These are phyloP conservation scores for Neurospora pannonica DNA, from an alignment of 495 filamentous ascomycete genomes.

Conservation along the genomic window DNA sequence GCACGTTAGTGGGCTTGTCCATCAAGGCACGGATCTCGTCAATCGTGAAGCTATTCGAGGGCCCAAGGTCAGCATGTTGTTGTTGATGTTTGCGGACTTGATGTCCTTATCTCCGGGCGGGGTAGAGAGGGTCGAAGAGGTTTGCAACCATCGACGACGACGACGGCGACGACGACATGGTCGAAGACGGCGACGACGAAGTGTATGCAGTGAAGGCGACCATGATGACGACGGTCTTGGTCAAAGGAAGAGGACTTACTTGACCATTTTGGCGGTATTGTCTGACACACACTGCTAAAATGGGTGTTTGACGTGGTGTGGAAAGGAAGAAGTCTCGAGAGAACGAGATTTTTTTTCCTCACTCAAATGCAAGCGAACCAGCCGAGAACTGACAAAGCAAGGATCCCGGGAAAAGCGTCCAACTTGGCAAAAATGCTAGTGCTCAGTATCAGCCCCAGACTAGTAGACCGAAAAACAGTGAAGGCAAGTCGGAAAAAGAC, in stretches of 20 bases:
- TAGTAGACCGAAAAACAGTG: conserved; percentile 12
- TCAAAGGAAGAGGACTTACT: conserved; percentile 59
- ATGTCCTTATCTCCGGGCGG: conserved; percentile 38
- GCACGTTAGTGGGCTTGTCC: conserved; percentile 95
- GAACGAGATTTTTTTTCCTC: conserved; percentile 21
- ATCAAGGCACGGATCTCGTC: conserved; percentile 95
- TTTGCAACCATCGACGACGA: conserved; percentile 1
- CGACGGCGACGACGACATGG: conserved; percentile 19
- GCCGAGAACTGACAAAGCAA: conserved; percentile 16
- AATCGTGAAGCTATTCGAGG: conserved; percentile 80
- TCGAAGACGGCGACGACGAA: conserved; percentile 1
- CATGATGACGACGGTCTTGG: neutral
- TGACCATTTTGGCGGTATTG: conserved; percentile 95
- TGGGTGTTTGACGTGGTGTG: conserved; percentile 14
- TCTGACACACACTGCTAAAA: conserved; percentile 20
- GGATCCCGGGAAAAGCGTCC: conserved; percentile 10
- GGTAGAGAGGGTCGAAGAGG: conserved; percentile 14
- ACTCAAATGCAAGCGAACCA: neutral
- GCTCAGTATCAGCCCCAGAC: conserved; percentile 21
- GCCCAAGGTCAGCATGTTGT: conserved; percentile 19
- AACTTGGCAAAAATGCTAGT: conserved; percentile 8
- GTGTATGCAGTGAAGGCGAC: neutral
- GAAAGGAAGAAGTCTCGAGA: conserved; percentile 14
- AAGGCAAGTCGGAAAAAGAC: conserved; percentile 7
- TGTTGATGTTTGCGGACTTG: conserved; percentile 4